Percentiles rank a stretch among this genome's conserved stretches.
These are phyloP conservation scores for Kalaharituber pfeilii DNA, from an alignment of 2,329 filamentous ascomycete species.

Conservation along the genomic window DNA sequence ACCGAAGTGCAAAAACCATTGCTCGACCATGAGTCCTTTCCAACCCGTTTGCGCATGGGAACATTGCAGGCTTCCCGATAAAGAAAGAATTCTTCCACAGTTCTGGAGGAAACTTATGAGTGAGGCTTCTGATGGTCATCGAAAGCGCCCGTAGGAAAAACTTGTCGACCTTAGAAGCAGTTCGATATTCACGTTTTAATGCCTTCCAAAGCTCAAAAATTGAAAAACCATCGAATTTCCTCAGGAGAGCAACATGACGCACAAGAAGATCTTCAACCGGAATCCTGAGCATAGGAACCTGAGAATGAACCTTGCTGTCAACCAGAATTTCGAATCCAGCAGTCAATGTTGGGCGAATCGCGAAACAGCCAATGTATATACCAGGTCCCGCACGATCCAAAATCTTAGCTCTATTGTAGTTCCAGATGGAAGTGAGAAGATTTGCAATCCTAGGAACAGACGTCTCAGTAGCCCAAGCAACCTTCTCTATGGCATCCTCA, in stretches of 20 bases:
- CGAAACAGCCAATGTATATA: not conserved
- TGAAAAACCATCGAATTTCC: not conserved
- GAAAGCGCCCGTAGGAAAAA: not conserved
- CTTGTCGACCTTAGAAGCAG: not conserved
- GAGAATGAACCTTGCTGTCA: not conserved
- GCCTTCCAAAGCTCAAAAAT: not conserved
- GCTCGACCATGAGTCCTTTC: not conserved
- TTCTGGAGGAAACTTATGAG: not conserved
- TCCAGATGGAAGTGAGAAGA: not conserved
- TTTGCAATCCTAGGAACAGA: not conserved
- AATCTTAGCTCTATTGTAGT: not conserved
- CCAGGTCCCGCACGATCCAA: not conserved
- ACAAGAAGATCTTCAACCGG: not conserved
- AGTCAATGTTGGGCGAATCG: not conserved
- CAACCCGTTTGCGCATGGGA: not conserved
- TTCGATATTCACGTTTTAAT: not conserved
- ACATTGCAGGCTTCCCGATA: not conserved
- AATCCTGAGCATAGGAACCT: not conserved
- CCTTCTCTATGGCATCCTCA: not conserved
- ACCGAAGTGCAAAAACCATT: not conserved
- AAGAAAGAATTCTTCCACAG: not conserved
- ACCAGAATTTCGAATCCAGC: not conserved
- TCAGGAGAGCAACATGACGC: not conserved
- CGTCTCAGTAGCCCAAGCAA: not conserved
- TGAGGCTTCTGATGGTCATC: not conserved